These are phyloP conservation scores for Lablab purpureus DNA, from an alignment of 306 rosid genomes.

Conservation along the genomic window DNA sequence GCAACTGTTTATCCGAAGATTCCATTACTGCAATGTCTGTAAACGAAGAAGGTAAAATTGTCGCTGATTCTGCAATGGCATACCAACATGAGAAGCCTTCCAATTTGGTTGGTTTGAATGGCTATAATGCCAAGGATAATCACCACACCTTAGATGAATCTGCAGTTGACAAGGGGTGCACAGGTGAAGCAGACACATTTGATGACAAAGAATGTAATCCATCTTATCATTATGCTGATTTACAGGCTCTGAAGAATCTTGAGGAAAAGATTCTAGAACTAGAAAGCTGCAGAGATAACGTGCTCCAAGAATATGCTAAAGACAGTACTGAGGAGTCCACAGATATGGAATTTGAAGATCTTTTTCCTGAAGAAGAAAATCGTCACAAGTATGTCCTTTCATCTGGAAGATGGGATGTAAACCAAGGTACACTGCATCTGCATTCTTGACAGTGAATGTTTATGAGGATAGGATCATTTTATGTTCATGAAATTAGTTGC, in stretches of 20 bases:
- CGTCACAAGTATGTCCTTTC: slow-evolving; percentile 61
- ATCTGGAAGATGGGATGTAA: slow-evolving; percentile 71
- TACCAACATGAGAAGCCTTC: slow-evolving; percentile 36
- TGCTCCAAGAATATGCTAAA: slow-evolving; percentile 46
- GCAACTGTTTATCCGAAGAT: slow-evolving; percentile 58
- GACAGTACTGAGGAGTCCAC: slow-evolving; percentile 45
- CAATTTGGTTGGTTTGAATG: slow-evolving; percentile 31
- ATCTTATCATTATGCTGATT: slow-evolving; percentile 24
- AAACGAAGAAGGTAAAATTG: slow-evolving; percentile 46
- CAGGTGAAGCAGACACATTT: slow-evolving; percentile 35
- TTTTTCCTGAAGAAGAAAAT: slow-evolving; percentile 47
- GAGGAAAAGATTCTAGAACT: slow-evolving; percentile 59
- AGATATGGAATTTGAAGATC: slow-evolving; percentile 63
- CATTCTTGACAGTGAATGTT: neutral
- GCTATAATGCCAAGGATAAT: slow-evolving; percentile 11
- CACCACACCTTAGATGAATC: slow-evolving; percentile 25
- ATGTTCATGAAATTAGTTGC: slow-evolving; percentile 21
- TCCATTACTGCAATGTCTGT: slow-evolving; percentile 58
- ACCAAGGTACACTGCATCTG: slow-evolving; percentile 60
- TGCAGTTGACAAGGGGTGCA: slow-evolving; percentile 35
- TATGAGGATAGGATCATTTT: neutral
- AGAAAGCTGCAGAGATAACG: slow-evolving; percentile 42
- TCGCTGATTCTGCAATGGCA: slow-evolving; percentile 29
- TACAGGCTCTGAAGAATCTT: slow-evolving; percentile 46
- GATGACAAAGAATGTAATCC: slow-evolving; percentile 33